Conservation (phyloP, 805 yeast species). For the Debaryomyces tyrocola region DNA sequence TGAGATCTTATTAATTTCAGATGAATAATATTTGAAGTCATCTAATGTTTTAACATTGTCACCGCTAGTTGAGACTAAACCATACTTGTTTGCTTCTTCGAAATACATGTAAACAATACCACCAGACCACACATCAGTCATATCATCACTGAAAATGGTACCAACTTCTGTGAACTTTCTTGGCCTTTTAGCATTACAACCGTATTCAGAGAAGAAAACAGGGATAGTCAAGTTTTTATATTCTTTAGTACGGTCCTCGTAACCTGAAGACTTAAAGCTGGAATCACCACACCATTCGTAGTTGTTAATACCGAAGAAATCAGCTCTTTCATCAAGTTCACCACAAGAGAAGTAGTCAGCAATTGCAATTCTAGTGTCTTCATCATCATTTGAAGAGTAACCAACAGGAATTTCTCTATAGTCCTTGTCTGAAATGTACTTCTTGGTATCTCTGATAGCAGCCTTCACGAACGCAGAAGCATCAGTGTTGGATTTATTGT, state of each 20-base stretch:
- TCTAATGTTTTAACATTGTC: slow-evolving; percentile 56
- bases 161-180: slow-evolving; percentile 76
- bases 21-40: slow-evolving; percentile 51
- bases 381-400: slow-evolving; percentile 88
- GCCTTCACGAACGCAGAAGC: slow-evolving; percentile 96
- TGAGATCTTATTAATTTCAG: slow-evolving; percentile 33
- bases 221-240: slow-evolving; percentile 76
- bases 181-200: slow-evolving; percentile 75
- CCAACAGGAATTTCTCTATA: slow-evolving; percentile 91
- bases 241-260: slow-evolving; percentile 67
- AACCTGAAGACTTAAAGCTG: slow-evolving; percentile 62
- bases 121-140: slow-evolving; percentile 93
- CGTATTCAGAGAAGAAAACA: slow-evolving; percentile 84
- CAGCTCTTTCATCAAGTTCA: slow-evolving; percentile 58
- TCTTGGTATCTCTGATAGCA: slow-evolving; percentile 85
- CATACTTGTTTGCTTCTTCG: slow-evolving; percentile 80
- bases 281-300: slow-evolving; percentile 85
- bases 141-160: slow-evolving; percentile 61
- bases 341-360: slow-evolving; percentile 91
- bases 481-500: slow-evolving; percentile 76
- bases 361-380: slow-evolving; percentile 70
- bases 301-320: slow-evolving; percentile 83
- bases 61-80: slow-evolving; percentile 60
- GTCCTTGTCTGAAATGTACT: slow-evolving; percentile 62
- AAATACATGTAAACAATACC: slow-evolving; percentile 92